Evolutionary conservation across 2,329 filamentous ascomycete species (phyloP).

Genomic region (Aspergillus vadensis): DNA sequence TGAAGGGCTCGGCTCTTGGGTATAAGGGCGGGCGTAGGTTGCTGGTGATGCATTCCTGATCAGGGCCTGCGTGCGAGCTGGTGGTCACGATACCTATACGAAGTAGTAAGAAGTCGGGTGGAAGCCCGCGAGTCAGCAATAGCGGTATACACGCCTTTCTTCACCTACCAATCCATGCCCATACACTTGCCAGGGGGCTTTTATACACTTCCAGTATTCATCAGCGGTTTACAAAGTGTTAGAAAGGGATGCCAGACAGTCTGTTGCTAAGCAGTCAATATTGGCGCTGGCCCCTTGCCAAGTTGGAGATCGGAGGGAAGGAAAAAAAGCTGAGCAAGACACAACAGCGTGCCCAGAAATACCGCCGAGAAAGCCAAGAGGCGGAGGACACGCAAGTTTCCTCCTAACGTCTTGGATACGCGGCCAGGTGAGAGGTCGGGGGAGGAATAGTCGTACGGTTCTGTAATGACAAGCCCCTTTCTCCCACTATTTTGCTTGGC

Average conservation of each 20-base stretch:
- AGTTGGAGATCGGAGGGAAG: not conserved
- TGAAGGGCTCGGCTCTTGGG: not conserved
- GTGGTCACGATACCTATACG: not conserved
- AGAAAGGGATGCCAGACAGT: not conserved
- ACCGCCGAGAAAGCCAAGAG: slow-evolving; percentile 8
- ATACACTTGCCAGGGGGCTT: not conserved
- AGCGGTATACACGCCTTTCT: not conserved
- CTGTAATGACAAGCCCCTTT: not conserved
- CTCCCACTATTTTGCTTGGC: slow-evolving; percentile 18
- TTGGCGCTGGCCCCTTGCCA: not conserved
- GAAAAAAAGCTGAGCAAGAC: not conserved
- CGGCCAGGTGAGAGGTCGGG: not conserved
- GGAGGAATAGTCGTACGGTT: not conserved
- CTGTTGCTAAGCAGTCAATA: not conserved
- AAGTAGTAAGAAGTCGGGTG: not conserved
- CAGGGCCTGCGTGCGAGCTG: not conserved
- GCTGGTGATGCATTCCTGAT: not conserved
- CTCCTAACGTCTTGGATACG: too few species aligned
- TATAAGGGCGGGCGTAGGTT: not conserved
- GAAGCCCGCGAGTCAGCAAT: not conserved
- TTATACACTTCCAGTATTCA: not conserved
- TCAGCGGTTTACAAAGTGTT: not conserved
- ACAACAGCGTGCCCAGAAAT: not conserved
- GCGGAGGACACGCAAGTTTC: slow-evolving; percentile 5
- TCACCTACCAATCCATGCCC: not conserved